Percentiles rank a stretch among this genome's conserved stretches.
phyloP scores from a whole-genome alignment of 768 basidiomycete species.

The Punctularia strigosozonata region DNA sequence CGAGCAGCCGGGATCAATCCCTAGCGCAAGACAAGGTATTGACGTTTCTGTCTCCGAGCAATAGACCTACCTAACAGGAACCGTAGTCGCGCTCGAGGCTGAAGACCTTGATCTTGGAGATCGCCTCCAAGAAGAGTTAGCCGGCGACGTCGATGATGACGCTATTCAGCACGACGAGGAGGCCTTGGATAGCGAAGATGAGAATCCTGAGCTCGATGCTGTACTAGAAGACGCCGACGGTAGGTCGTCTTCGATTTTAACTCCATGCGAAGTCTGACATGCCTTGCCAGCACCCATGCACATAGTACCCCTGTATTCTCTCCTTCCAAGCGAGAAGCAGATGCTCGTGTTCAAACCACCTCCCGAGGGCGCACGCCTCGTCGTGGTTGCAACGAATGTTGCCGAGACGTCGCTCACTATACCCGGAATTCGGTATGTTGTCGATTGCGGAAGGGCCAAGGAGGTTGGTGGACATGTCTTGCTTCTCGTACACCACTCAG shows the following conservation, averaged over 20 bases:
- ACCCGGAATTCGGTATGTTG: slow-evolving; percentile 94
- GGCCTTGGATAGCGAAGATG: slow-evolving; percentile 64
- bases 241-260: slow-evolving; percentile 17
- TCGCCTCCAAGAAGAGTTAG: slow-evolving; percentile 33
- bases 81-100: slow-evolving; percentile 58
- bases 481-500: slow-evolving; percentile 2
- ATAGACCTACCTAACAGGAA: slow-evolving; percentile 2
- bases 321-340: slow-evolving; percentile 87
- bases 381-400: slow-evolving; percentile 92
- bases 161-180: slow-evolving; percentile 58
- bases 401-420: slow-evolving; percentile 97
- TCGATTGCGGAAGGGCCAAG: slow-evolving; percentile 92
- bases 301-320: slow-evolving; percentile 86
- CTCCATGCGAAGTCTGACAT: slow-evolving; percentile 1
- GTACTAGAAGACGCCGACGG: slow-evolving; percentile 62
- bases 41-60: background rate
- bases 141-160: slow-evolving; percentile 56
- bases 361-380: slow-evolving; percentile 70
- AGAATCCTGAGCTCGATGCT: slow-evolving; percentile 39
- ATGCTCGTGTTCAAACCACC: slow-evolving; percentile 87
- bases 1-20: too few relatives aligned
- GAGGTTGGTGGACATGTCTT: slow-evolving; percentile 47
- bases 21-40: background rate
- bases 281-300: slow-evolving; percentile 72
- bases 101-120: slow-evolving; percentile 71